phyloP scores from a whole-genome alignment of 2,329 filamentous ascomycete genomes.

The Colletotrichum sp. region DNA sequence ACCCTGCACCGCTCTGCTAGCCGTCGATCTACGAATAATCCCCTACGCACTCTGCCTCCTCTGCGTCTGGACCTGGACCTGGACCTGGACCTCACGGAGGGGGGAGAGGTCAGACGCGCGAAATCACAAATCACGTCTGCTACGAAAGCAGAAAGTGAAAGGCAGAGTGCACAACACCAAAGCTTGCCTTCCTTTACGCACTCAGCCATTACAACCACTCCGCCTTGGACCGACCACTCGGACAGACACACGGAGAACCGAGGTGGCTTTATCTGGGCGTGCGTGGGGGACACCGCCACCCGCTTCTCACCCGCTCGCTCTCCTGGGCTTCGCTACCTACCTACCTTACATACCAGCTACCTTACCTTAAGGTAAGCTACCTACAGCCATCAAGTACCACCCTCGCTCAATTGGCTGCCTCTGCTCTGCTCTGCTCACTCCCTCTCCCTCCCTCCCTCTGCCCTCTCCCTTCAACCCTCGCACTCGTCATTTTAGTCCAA shows the following conservation, averaged over 20 bases:
- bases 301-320: neutral
- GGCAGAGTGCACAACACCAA: neutral
- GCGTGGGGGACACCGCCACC: neutral
- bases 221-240: neutral
- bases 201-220: neutral
- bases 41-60: neutral
- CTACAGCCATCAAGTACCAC: neutral
- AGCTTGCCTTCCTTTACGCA: neutral
- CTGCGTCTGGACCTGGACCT: neutral
- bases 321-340: neutral
- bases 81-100: neutral
- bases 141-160: neutral
- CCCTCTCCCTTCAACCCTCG: neutral
- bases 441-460: neutral
- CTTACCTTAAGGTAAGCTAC: neutral
- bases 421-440: neutral
- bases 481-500: neutral
- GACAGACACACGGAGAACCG: neutral
- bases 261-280: neutral
- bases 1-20: constrained; percentile 18
- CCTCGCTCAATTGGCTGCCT: neutral
- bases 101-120: neutral
- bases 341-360: neutral
- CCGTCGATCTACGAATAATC: constrained; percentile 15
- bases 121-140: neutral